phyloP scores from a whole-genome alignment of 495 filamentous ascomycete species.

The Xylaria longipes region DNA sequence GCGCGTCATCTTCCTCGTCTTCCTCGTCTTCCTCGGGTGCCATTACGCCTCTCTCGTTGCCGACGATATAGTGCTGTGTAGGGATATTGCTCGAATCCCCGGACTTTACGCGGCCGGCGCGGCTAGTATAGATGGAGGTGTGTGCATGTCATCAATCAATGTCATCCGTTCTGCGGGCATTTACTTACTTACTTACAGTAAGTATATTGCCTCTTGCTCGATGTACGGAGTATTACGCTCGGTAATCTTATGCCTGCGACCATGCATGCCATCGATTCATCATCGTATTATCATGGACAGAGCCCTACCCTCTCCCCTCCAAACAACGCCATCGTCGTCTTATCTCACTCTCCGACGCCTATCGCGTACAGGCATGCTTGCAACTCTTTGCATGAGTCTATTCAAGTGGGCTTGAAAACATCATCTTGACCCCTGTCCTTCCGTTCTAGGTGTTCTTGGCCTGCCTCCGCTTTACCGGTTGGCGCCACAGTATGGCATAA shows the following conservation, averaged over 20 bases:
- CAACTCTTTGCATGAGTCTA: constrained; percentile 6
- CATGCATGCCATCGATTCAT: constrained; percentile 17
- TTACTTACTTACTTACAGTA: background rate
- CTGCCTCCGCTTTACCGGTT: constrained; percentile 14
- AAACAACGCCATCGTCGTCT: constrained; percentile 19
- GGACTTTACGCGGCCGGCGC: constrained; percentile 25
- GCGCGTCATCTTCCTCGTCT: constrained; percentile 22
- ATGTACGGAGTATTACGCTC: constrained; percentile 13
- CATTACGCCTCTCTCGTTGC: background rate
- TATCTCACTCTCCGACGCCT: constrained; percentile 15
- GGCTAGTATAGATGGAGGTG: constrained; percentile 21
- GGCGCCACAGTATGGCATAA: constrained; percentile 18
- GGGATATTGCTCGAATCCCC: constrained; percentile 3
- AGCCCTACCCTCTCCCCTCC: background rate
- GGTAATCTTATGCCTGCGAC: constrained; percentile 20
- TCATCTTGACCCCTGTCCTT: constrained; percentile 12
- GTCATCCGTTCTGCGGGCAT: constrained; percentile 1
- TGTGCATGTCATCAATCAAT: background rate
- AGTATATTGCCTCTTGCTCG: background rate
- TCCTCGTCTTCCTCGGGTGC: constrained; percentile 11
- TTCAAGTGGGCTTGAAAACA: constrained; percentile 11
- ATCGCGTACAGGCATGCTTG: constrained; percentile 11
- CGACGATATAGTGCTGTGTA: background rate
- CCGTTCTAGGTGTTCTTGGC: constrained; percentile 19
- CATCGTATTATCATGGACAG: background rate